Conservation (phyloP, 2,329 filamentous ascomycete genomes). For the Botrytis fragariae region DNA sequence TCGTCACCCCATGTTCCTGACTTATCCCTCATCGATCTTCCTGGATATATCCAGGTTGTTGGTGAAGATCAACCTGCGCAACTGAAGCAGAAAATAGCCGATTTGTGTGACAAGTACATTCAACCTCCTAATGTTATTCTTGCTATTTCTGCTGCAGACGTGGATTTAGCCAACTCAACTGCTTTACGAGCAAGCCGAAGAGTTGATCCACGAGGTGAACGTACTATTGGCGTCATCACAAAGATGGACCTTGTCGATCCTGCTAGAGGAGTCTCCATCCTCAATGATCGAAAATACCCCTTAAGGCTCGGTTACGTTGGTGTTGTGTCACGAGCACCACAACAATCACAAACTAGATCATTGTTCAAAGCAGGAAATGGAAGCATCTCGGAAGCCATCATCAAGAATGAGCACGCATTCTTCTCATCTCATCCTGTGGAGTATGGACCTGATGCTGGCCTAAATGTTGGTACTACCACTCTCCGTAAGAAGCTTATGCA, state of each 20-base stretch:
- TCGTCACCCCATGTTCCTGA: slow-evolving; percentile 95
- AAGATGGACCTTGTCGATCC: slow-evolving; percentile 98
- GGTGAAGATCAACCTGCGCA: slow-evolving; percentile 87
- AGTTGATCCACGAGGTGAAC: slow-evolving; percentile 89
- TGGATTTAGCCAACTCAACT: slow-evolving; percentile 94
- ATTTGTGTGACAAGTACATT: slow-evolving; percentile 98
- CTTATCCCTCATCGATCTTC: slow-evolving; percentile 90
- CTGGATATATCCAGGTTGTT: slow-evolving; percentile 95
- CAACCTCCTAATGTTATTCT: slow-evolving; percentile 93
- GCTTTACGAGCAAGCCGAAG: slow-evolving; percentile 84
- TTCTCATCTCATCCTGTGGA: slow-evolving; percentile 81
- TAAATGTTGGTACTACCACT: slow-evolving; percentile 79
- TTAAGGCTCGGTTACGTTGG: slow-evolving; percentile 94
- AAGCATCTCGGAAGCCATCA: slow-evolving; percentile 77
- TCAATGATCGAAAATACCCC: slow-evolving; percentile 89
- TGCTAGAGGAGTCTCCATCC: slow-evolving; percentile 69
- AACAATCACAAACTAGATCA: slow-evolving; percentile 47
- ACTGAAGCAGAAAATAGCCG: slow-evolving; percentile 91
- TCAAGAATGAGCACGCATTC: slow-evolving; percentile 82
- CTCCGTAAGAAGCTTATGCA: slow-evolving; percentile 96
- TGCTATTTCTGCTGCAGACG: slow-evolving; percentile 95
- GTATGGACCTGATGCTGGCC: slow-evolving; percentile 70
- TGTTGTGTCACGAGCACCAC: slow-evolving; percentile 80
- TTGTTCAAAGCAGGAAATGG: slow-evolving; percentile 81
- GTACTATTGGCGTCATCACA: slow-evolving; percentile 97